These are phyloP conservation scores for Endogone sp. DNA, from an alignment of 192 early-diverging fungal genomes.

Conservation along the genomic window DNA sequence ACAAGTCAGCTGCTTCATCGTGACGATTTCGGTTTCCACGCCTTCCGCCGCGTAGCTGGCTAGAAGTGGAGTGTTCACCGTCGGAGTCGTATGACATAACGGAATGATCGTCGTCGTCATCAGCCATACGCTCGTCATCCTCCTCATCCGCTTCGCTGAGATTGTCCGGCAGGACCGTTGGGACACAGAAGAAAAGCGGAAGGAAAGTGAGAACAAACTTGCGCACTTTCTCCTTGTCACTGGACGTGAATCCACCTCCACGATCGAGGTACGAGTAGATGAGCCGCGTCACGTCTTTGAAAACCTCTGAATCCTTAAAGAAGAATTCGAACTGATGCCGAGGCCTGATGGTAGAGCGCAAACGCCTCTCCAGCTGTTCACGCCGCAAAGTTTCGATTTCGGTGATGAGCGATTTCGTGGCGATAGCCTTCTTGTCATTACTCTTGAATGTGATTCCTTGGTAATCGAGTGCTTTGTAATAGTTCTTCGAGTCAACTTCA, in stretches of 20 bases:
- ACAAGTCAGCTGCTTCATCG: slow-evolving; percentile 23
- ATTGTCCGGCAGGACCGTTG: slow-evolving; percentile 33
- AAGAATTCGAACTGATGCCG: slow-evolving; percentile 78
- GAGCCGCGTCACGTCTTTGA: slow-evolving; percentile 75
- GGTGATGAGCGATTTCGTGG: slow-evolving; percentile 68
- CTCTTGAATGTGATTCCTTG: slow-evolving; percentile 90
- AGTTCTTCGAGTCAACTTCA: slow-evolving; percentile 91
- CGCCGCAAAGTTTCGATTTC: slow-evolving; percentile 86
- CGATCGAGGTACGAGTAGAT: slow-evolving; percentile 72
- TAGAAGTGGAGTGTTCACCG: slow-evolving; percentile 12
- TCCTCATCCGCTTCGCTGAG: slow-evolving; percentile 43
- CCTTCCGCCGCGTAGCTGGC: not conserved
- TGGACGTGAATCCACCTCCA: slow-evolving; percentile 38
- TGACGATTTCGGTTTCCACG: slow-evolving; percentile 13
- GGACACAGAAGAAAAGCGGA: slow-evolving; percentile 58
- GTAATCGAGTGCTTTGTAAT: slow-evolving; percentile 92
- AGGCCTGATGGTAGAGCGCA: slow-evolving; percentile 25
- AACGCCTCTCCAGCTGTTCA: slow-evolving; percentile 69
- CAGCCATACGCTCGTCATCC: slow-evolving; percentile 46
- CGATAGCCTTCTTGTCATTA: slow-evolving; percentile 77
- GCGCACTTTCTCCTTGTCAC: slow-evolving; percentile 70
- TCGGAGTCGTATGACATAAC: slow-evolving; percentile 32
- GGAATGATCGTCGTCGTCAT: slow-evolving; percentile 31
- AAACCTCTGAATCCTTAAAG: slow-evolving; percentile 70
- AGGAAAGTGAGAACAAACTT: slow-evolving; percentile 73